phyloP scores from a whole-genome alignment of 345 rosid genomes.

The Lepidium aucheri region DNA sequence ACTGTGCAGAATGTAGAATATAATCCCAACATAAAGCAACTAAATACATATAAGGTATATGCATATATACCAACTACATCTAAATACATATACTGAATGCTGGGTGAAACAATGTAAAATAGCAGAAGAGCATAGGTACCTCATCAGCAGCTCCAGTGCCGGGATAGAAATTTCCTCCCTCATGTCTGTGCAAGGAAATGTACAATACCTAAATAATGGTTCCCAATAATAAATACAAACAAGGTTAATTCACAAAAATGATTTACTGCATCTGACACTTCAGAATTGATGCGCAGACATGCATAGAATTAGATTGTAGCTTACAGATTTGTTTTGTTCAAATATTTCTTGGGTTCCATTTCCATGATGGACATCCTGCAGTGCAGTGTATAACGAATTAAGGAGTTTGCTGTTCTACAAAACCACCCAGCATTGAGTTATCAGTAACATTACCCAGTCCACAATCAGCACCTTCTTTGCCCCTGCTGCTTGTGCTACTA shows the following conservation, averaged over 20 bases:
- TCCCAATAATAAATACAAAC: background rate
- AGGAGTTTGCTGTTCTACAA: background rate
- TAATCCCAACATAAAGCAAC: background rate
- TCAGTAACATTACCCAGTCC: constrained; percentile 69
- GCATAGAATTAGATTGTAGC: constrained; percentile 21
- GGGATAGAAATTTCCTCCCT: constrained; percentile 84
- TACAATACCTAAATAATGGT: constrained; percentile 59
- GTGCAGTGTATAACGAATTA: background rate
- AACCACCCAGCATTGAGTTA: constrained; percentile 19
- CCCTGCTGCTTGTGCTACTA: constrained; percentile 88
- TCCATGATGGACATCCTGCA: constrained; percentile 98
- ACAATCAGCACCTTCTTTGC: constrained; percentile 89
- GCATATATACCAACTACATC: background rate
- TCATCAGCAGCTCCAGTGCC: constrained; percentile 87
- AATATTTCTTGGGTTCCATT: constrained; percentile 98
- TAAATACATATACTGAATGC: background rate
- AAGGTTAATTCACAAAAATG: background rate
- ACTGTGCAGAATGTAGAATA: background rate
- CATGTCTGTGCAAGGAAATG: constrained; percentile 87
- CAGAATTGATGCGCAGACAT: background rate
- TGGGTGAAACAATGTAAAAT: background rate
- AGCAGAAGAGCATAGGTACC: constrained; percentile 37
- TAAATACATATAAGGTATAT: background rate
- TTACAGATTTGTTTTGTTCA: constrained; percentile 74
- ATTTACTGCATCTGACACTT: constrained; percentile 7